Conservation (phyloP, 306 rosid species). For the Luffa acutangula region DNA sequence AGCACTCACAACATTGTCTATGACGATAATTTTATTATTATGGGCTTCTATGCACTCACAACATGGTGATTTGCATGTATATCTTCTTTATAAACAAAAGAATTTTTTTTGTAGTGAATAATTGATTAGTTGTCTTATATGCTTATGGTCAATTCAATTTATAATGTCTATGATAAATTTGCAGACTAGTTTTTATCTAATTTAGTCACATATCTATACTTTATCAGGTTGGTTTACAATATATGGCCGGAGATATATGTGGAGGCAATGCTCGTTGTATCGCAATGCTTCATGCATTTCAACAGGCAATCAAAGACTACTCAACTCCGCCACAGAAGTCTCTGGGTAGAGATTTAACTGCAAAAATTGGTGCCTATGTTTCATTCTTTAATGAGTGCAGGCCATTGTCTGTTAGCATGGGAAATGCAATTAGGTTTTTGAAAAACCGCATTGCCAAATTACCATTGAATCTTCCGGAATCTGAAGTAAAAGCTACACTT, state of each 20-base stretch:
- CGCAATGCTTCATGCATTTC: conserved; percentile 75
- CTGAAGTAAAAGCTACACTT: conserved; percentile 62
- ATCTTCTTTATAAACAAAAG: background rate
- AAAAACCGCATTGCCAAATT: conserved; percentile 52
- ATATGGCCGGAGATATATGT: conserved; percentile 54
- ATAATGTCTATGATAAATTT: background rate
- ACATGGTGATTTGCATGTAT: background rate
- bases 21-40: background rate
- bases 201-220: conserved; percentile 3
- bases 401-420: conserved; percentile 84
- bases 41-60: background rate
- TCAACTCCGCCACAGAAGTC: conserved; percentile 56
- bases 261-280: conserved; percentile 86
- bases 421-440: conserved; percentile 70
- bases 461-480: conserved; percentile 43
- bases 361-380: conserved; percentile 62
- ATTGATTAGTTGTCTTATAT: background rate
- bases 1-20: background rate
- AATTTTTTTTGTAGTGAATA: background rate
- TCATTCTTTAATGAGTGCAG: conserved; percentile 76
- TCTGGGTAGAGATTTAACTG: conserved; percentile 63
- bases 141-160: background rate
- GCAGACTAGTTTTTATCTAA: background rate
- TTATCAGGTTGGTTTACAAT: conserved; percentile 69
- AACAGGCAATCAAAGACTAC: conserved; percentile 66